Percentiles rank a stretch among this genome's conserved stretches.
These are phyloP conservation scores for Tricholoma matsutake DNA, from an alignment of 768 basidiomycete genomes.

Conservation along the genomic window DNA sequence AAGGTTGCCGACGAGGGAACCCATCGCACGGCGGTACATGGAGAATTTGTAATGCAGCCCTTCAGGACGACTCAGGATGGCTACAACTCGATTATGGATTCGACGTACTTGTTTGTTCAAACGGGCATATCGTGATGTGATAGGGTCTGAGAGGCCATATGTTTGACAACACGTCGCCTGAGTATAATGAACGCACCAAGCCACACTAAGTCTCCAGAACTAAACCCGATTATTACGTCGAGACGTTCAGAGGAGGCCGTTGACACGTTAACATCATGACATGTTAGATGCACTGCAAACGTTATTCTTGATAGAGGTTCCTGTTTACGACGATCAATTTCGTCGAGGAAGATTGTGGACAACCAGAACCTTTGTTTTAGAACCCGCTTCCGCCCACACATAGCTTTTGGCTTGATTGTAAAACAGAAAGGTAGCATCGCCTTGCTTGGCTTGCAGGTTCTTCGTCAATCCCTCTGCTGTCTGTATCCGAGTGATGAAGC, in stretches of 20 bases:
- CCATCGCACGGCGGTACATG: constrained; percentile 90
- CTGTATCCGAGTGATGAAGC: constrained; percentile 87
- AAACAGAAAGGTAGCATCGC: constrained; percentile 84
- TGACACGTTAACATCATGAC: constrained; percentile 79
- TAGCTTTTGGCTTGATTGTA: constrained; percentile 85
- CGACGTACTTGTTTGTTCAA: constrained; percentile 74
- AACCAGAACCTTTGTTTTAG: constrained; percentile 57
- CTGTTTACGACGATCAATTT: constrained; percentile 36
- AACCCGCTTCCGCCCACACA: constrained; percentile 84
- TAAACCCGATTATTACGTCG: constrained; percentile 90
- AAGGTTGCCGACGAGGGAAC: constrained; percentile 77
- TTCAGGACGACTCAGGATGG: constrained; percentile 22
- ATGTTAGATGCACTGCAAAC: constrained; percentile 86
- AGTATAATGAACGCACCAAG: constrained; percentile 53
- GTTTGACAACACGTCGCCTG: constrained; percentile 7
- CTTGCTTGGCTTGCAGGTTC: constrained; percentile 70
- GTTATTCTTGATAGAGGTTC: constrained; percentile 84
- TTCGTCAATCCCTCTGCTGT: constrained; percentile 73
- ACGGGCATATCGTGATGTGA: constrained; percentile 78
- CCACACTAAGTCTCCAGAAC: constrained; percentile 95
- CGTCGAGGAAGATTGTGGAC: background rate
- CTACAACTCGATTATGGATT: background rate
- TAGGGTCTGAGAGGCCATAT: constrained; percentile 53
- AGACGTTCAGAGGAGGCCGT: constrained; percentile 78
- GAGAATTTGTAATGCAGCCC: constrained; percentile 77